Evolutionary conservation across 2,329 filamentous ascomycete species (phyloP).

Genomic region (Colletotrichum sp.): DNA sequence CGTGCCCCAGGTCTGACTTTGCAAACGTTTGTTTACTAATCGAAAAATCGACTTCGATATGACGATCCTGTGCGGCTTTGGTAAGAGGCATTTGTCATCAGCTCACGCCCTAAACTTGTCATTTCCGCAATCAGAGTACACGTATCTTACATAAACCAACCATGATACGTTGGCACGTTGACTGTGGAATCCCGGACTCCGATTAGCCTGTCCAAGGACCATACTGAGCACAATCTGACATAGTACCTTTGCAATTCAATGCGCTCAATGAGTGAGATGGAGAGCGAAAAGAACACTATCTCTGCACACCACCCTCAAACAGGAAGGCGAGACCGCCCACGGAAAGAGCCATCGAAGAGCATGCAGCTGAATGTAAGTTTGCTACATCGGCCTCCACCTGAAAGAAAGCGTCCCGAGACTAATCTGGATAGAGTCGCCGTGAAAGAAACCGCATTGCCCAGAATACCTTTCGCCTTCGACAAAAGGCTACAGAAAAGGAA

Average conservation of each 20-base stretch:
- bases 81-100: not conserved
- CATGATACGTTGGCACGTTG: not conserved
- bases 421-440: not conserved
- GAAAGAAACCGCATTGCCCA: not conserved
- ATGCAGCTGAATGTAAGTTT: not conserved
- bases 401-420: rapidly evolving
- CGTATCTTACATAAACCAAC: not conserved
- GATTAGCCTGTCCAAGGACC: not conserved
- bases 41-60: not conserved
- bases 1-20: not conserved
- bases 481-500: not conserved
- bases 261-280: not conserved
- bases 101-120: not conserved
- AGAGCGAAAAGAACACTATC: not conserved
- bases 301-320: not conserved
- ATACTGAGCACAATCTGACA: not conserved
- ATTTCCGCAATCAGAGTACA: not conserved
- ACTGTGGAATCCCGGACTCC: not conserved
- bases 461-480: not conserved
- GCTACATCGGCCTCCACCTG: not conserved
- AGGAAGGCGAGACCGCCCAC: not conserved
- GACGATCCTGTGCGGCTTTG: not conserved
- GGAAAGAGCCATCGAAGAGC: not conserved
- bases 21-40: not conserved
- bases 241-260: not conserved